Evolutionary conservation across 495 filamentous ascomycete species (phyloP).

Genomic region (Durotheca rogersii): DNA sequence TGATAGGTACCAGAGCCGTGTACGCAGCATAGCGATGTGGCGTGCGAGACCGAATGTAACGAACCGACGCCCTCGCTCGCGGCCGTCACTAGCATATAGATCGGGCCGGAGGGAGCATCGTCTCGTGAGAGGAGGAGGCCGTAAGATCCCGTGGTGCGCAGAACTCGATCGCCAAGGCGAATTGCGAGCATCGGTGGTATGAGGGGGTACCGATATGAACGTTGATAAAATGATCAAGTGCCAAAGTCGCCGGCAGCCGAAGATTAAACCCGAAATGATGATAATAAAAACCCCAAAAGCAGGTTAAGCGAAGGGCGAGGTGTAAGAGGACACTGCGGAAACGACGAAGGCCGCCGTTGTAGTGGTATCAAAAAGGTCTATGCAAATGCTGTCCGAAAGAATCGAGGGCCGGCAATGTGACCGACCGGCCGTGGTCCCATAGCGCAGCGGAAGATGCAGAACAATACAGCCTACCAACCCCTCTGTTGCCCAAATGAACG

Average conservation of each 20-base stretch:
- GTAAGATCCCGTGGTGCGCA: slow-evolving; percentile 16
- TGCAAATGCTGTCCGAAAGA: slow-evolving; percentile 25
- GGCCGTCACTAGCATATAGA: no score
- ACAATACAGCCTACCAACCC: slow-evolving; percentile 11
- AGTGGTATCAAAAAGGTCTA: slow-evolving; percentile 36
- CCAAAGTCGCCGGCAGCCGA: slow-evolving; percentile 6
- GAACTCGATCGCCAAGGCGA: slow-evolving; percentile 11
- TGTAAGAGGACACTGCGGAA: slow-evolving; percentile 17
- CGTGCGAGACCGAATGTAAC: no score
- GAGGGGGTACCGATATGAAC: slow-evolving; percentile 28
- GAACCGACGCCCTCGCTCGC: no score
- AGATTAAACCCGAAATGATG: slow-evolving; percentile 1
- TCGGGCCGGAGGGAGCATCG: no score
- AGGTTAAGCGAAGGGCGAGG: slow-evolving; percentile 14
- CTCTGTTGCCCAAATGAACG: slow-evolving; percentile 20
- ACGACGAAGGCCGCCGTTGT: slow-evolving; percentile 17
- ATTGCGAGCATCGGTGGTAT: slow-evolving; percentile 25
- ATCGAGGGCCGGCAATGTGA: slow-evolving; percentile 15
- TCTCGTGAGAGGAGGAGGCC: no score
- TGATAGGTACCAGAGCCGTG: no score
- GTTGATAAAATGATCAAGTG: slow-evolving; percentile 5
- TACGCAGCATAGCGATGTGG: no score
- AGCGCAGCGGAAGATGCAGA: slow-evolving; percentile 24
- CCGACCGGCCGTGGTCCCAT: slow-evolving; percentile 13
- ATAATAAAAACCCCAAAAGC: not conserved